Evolutionary conservation across 352 stramenopile species (phyloP).

Genomic region (Phytophthora boehmeriae): DNA sequence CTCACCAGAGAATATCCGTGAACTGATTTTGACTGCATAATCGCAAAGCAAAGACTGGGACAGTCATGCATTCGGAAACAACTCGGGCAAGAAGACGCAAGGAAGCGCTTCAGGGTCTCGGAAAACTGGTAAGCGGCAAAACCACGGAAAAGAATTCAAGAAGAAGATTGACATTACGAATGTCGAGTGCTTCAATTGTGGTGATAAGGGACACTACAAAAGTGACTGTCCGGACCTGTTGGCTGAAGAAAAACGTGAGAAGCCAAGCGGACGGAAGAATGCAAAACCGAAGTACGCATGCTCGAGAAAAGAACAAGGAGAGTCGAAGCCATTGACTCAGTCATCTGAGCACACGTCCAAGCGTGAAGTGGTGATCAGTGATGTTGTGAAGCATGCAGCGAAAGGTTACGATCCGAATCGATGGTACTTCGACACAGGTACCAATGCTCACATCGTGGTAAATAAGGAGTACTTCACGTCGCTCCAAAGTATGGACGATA

Average conservation of each 20-base stretch:
- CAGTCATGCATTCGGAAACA: constrained; percentile 5
- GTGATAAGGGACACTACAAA: constrained; percentile 1
- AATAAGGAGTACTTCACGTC: constrained; percentile 25
- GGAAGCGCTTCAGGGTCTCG: not conserved
- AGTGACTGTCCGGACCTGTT: not conserved
- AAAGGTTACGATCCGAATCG: constrained; percentile 4
- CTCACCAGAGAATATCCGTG: too few relatives aligned
- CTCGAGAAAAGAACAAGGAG: not conserved
- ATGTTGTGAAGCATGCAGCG: not conserved
- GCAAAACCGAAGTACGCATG: constrained; percentile 4
- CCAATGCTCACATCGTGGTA: constrained; percentile 18
- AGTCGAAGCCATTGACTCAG: not conserved
- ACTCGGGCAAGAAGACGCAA: not conserved
- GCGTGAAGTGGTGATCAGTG: not conserved
- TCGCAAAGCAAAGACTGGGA: constrained; percentile 13
- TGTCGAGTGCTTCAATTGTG: not conserved
- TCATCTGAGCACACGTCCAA: not conserved
- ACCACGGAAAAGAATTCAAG: not conserved
- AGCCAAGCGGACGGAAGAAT: not conserved
- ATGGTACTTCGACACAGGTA: constrained; percentile 23
- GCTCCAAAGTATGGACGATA: constrained; percentile 20
- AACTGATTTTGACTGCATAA: constrained; percentile 1
- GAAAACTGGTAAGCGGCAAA: not conserved
- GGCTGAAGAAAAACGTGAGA: too few relatives aligned
- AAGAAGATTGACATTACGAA: not conserved